phyloP scores from a whole-genome alignment of 805 yeast genomes.

The Yarrowia sp. region DNA sequence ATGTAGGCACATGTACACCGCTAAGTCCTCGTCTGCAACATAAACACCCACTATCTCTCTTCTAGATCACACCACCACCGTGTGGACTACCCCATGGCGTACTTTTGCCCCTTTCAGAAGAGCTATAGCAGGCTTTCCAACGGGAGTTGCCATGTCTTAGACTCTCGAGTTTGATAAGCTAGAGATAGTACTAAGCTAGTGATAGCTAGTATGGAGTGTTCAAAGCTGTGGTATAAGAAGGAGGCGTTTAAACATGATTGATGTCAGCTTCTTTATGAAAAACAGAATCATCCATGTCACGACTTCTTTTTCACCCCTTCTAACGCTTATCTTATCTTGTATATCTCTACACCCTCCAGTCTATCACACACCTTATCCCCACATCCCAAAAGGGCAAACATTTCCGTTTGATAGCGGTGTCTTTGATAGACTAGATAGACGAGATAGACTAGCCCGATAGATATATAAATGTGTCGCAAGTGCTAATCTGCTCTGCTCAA shows the following conservation, averaged over 20 bases:
- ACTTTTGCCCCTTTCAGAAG: constrained; percentile 21
- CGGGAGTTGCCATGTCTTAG: constrained; percentile 13
- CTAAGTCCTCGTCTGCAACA: too few species aligned
- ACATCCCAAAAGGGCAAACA: constrained; percentile 37
- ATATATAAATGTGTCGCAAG: background rate
- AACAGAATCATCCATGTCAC: too few species aligned
- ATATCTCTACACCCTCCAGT: constrained; percentile 3
- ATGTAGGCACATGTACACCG: too few species aligned
- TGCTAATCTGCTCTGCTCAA: background rate
- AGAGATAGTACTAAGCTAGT: constrained; percentile 4
- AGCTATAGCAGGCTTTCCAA: constrained; percentile 1
- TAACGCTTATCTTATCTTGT: background rate
- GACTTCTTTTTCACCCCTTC: too few species aligned
- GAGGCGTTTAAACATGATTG: too few species aligned
- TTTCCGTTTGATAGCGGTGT: constrained; percentile 31
- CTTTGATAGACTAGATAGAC: constrained; percentile 11
- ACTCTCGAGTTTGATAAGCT: constrained; percentile 28
- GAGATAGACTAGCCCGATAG: background rate
- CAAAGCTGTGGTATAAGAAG: too few species aligned
- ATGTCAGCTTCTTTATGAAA: too few species aligned
- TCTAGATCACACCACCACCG: background rate
- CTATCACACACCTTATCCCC: constrained; percentile 35
- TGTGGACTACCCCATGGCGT: constrained; percentile 15
- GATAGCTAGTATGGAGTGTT: too few species aligned
- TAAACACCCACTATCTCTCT: background rate